Percentiles rank a stretch among this genome's conserved stretches.
phyloP scores from a whole-genome alignment of 2,329 filamentous ascomycete genomes.

The Fusarium palustre region DNA sequence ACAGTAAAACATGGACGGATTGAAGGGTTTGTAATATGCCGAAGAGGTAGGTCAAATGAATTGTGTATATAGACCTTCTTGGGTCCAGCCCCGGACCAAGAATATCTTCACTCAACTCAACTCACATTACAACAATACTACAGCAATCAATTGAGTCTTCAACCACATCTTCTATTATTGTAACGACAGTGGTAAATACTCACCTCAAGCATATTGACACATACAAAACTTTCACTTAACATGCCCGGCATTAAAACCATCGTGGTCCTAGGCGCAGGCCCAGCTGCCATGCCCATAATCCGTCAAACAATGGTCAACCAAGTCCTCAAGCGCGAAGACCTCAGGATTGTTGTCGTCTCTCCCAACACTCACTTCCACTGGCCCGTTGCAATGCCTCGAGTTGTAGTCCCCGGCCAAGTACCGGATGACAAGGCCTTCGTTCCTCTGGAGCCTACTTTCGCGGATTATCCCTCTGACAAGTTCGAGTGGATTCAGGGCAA shows the following conservation, averaged over 20 bases:
- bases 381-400: constrained; percentile 61
- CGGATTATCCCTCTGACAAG: constrained; percentile 58
- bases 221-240: neutral
- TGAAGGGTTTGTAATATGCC: constrained; percentile 13
- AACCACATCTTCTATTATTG: neutral
- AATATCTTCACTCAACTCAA: neutral
- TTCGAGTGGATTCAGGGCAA: constrained; percentile 66
- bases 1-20: neutral
- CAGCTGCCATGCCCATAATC: constrained; percentile 60
- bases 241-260: constrained; percentile 53
- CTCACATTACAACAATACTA: neutral
- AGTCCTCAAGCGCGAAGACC: constrained; percentile 54
- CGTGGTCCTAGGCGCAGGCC: constrained; percentile 63
- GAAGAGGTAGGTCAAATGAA: constrained; percentile 6
- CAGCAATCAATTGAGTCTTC: neutral
- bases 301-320: constrained; percentile 63
- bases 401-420: constrained; percentile 60
- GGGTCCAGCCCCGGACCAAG: neutral
- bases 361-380: constrained; percentile 64
- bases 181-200: neutral
- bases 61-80: constrained; percentile 18
- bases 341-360: constrained; percentile 60
- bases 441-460: constrained; percentile 58
- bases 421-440: constrained; percentile 55
- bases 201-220: neutral